Evolutionary conservation across 2,329 filamentous ascomycete species (phyloP), one percentile per base, ranked within the genome.

Genomic region (Scleromitrula shiraiana): DNA sequence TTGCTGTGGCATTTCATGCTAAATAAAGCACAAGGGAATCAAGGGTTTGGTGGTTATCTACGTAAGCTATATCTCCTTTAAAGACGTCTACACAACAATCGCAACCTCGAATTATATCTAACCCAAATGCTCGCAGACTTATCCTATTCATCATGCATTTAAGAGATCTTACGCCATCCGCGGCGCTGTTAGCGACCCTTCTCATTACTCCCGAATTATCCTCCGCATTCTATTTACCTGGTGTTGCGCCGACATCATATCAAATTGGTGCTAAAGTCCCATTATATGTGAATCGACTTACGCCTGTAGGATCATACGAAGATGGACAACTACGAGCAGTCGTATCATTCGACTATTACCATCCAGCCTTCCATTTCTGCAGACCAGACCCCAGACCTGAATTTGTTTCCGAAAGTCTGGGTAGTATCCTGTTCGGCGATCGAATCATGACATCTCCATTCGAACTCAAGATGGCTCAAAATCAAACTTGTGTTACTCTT

Each of bases 391-490:
- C 75, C 52, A 88, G 88, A 2, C 82, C 89, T 7, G 68, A 90
- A 64, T 78, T 85, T 70, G 80, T 95, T 19, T 83, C 87, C 33
- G 93, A 96, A 70, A 93, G 87, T 55, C 68, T 98, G 54, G 93
- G 93, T 20, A 96, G 91, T 73, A 98, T 98, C 64, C 70, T 98
- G 43, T 98, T 98, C 60, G 93, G 93, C 57, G 93, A 98, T 69
- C 81, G 93, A 49, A 98, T 98, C 70, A 88, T 88, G 70, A 95
- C 88, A n/a, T 97, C 91, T 29, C 88, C 91, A 0, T 95, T 95
- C 63, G 81, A 95, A 63, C 73, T 97, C 52, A 78, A 80, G 57
- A 96, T 98, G 90, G 80, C 70, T 47, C 72, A 80, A 53, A 93
- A 98, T 64, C 86, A 96, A 67, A 83, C 82, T 0, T 98, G 93